Evolutionary conservation across 176 grass and related monocot species (phyloP).

Genomic region (Dendrocalamus sinicus): DNA sequence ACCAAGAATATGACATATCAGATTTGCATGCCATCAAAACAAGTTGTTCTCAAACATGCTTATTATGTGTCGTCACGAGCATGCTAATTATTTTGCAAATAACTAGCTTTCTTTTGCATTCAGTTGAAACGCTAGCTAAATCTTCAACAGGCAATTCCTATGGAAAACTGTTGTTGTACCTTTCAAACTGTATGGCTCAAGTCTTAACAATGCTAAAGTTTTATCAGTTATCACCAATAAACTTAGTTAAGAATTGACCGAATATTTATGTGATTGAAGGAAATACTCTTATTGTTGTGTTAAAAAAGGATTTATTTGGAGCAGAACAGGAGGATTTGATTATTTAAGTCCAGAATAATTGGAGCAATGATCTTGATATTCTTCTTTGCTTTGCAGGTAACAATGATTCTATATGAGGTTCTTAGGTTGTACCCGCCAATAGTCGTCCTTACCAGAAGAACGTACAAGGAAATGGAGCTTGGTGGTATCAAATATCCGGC

Average conservation of each 20-base stretch:
- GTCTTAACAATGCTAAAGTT: not conserved
- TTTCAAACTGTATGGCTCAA: not conserved
- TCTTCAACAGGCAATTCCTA: not conserved
- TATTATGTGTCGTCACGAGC: too few relatives aligned
- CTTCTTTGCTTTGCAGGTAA: conserved; percentile 46
- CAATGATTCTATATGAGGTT: conserved; percentile 75
- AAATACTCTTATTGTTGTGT: not conserved
- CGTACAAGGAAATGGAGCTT: conserved; percentile 60
- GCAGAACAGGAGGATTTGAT: not conserved
- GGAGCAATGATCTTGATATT: conserved; percentile 3
- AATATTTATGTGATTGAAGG: not conserved
- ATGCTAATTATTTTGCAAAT: not conserved
- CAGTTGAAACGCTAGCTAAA: not conserved
- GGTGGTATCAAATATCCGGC: conserved; percentile 58
- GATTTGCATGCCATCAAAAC: not conserved
- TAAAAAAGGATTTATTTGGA: not conserved
- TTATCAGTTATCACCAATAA: not conserved
- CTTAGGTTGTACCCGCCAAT: conserved; percentile 65
- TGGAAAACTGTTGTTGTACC: not conserved
- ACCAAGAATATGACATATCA: not conserved
- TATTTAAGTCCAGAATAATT: not conserved
- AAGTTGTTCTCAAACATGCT: not conserved
- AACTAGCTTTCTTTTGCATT: not conserved
- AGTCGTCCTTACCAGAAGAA: conserved; percentile 35
- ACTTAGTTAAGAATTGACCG: not conserved